These are phyloP conservation scores for Penicillium sp. DNA, from an alignment of 2,329 filamentous ascomycete species.

Conservation along the genomic window DNA sequence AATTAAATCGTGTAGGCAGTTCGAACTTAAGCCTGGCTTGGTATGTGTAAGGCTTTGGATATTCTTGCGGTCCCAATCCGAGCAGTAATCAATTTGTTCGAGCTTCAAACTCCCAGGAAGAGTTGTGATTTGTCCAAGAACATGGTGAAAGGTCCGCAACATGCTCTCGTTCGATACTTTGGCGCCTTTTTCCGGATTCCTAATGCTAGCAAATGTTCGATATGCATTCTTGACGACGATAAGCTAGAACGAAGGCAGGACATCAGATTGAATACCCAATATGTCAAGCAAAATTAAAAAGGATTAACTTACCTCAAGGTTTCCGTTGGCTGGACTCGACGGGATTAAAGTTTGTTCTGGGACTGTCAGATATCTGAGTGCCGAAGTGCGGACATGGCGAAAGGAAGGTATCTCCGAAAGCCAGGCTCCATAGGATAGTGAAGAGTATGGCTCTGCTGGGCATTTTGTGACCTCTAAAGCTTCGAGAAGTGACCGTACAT, in stretches of 20 bases:
- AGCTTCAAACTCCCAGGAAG: neutral
- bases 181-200: neutral
- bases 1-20: neutral
- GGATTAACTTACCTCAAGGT: neutral
- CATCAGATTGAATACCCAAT: neutral
- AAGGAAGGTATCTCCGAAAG: too few species aligned
- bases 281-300: too few species aligned
- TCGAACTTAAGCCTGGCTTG: neutral
- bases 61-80: neutral
- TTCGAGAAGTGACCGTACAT: neutral
- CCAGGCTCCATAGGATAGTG: neutral
- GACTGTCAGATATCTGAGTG: neutral
- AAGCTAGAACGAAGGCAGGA: neutral
- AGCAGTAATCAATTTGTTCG: neutral
- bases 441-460: neutral
- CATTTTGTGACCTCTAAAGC: neutral
- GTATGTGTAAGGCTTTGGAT: neutral
- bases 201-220: neutral
- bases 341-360: neutral
- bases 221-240: neutral
- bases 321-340: neutral
- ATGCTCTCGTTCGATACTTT: neutral
- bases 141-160: neutral
- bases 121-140: neutral
- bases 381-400: neutral